These are phyloP conservation scores for Gilbertella persicaria DNA, from an alignment of 371 early-diverging fungal genomes.

Conservation along the genomic window DNA sequence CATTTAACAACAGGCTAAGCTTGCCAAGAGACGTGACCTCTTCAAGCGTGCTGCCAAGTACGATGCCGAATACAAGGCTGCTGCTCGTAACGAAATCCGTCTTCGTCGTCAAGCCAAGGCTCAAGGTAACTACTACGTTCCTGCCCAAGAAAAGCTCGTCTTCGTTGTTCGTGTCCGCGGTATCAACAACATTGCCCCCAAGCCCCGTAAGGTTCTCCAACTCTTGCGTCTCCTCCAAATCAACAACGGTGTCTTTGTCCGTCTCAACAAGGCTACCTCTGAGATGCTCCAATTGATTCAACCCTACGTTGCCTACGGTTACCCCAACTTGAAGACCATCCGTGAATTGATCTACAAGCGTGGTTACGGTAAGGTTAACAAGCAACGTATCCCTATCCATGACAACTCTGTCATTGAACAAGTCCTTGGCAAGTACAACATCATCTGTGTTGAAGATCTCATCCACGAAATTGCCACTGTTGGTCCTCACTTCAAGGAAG, in stretches of 20 bases:
- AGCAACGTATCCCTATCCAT: slow-evolving; percentile 94
- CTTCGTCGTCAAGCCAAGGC: slow-evolving; percentile 92
- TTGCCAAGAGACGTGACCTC: slow-evolving; percentile 87
- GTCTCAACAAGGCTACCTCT: slow-evolving; percentile 97
- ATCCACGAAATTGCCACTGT: slow-evolving; percentile 99
- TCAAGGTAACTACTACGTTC: slow-evolving; percentile 92
- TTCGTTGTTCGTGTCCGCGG: slow-evolving; percentile 97
- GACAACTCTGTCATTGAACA: slow-evolving; percentile 97
- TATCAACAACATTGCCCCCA: slow-evolving; percentile 99
- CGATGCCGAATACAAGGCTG: slow-evolving; percentile 91
- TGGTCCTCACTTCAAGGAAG: slow-evolving; percentile 87
- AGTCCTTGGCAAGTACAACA: slow-evolving; percentile 93
- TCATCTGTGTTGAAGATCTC: slow-evolving; percentile 98
- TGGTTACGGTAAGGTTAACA: slow-evolving; percentile 97
- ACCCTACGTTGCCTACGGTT: slow-evolving; percentile 98
- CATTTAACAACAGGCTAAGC: slow-evolving; percentile 61
- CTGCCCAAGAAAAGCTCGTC: slow-evolving; percentile 96
- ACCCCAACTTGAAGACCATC: slow-evolving; percentile 98
- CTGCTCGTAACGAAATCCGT: slow-evolving; percentile 88
- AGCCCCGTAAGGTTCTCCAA: slow-evolving; percentile 99
- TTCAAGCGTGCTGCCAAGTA: slow-evolving; percentile 98
- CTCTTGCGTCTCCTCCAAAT: slow-evolving; percentile 98
- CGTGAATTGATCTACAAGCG: slow-evolving; percentile 99
- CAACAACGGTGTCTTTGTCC: slow-evolving; percentile 99
- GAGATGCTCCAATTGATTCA: slow-evolving; percentile 98